These are phyloP conservation scores for Mycena indigotica DNA, from an alignment of 768 basidiomycete species.

Conservation along the genomic window DNA sequence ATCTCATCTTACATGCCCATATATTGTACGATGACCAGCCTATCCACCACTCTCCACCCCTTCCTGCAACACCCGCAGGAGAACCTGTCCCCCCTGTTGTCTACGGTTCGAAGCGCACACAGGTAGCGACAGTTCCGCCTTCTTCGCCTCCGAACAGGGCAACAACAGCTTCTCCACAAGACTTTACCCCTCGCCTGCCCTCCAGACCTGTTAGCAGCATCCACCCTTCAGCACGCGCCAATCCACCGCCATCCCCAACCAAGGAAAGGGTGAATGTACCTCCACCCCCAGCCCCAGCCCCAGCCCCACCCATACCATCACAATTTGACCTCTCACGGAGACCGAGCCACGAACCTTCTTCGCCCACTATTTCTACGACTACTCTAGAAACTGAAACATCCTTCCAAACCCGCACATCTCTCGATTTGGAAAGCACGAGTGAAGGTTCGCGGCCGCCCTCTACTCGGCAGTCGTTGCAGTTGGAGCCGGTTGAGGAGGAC, in stretches of 20 bases:
- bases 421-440: slow-evolving; percentile 18
- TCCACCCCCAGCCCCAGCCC: slow-evolving; percentile 23
- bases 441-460: slow-evolving; percentile 17
- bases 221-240: slow-evolving; percentile 70
- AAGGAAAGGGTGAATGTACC: slow-evolving; percentile 31
- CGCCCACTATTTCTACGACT: slow-evolving; percentile 16
- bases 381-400: slow-evolving; percentile 21
- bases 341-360: slow-evolving; percentile 16
- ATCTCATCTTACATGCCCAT: slow-evolving; percentile 72
- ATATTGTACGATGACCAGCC: slow-evolving; percentile 65
- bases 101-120: slow-evolving; percentile 77
- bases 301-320: slow-evolving; percentile 29
- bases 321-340: too few species aligned
- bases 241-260: slow-evolving; percentile 48
- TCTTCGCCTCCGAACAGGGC: slow-evolving; percentile 25
- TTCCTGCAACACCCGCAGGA: slow-evolving; percentile 71
- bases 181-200: slow-evolving; percentile 75
- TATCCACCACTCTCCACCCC: slow-evolving; percentile 58
- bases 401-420: slow-evolving; percentile 5
- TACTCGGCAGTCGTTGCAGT: slow-evolving; percentile 19
- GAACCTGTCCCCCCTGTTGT: slow-evolving; percentile 58
- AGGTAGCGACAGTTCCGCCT: slow-evolving; percentile 54
- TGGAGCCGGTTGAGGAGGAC: slow-evolving; percentile 1
- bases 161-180: slow-evolving; percentile 46
- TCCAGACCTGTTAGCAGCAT: slow-evolving; percentile 71